Evolutionary conservation across 2,329 filamentous ascomycete species (phyloP).

Genomic region (Ramularia endophylla): DNA sequence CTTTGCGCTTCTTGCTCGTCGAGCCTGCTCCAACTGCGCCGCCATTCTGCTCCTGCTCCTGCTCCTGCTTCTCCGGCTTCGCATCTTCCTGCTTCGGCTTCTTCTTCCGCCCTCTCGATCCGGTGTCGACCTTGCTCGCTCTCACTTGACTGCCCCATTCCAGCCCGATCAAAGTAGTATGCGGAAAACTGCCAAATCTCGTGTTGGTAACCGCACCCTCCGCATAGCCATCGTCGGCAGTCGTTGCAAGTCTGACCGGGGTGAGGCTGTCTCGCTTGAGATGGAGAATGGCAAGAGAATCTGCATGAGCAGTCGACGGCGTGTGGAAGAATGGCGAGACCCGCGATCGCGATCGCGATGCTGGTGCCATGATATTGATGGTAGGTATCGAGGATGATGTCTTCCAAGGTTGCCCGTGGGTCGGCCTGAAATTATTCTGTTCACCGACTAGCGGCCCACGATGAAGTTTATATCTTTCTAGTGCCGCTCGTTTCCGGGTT

Average conservation of each 20-base stretch:
- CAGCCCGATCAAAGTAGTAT: constrained; percentile 54
- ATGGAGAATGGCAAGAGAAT: constrained; percentile 75
- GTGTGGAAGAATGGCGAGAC: constrained; percentile 77
- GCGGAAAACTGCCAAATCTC: constrained; percentile 71
- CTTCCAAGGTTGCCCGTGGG: too few species aligned
- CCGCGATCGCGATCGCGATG: too few species aligned
- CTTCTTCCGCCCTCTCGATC: constrained; percentile 69
- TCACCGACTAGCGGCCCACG: too few species aligned
- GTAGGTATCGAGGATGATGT: constrained; percentile 1
- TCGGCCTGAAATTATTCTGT: too few species aligned
- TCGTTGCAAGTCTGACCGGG: constrained; percentile 55
- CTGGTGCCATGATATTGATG: constrained; percentile 10
- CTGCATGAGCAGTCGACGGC: constrained; percentile 53
- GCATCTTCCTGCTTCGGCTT: constrained; percentile 48
- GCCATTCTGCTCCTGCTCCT: not conserved
- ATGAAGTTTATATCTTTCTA: too few species aligned
- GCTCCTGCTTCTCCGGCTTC: too few species aligned
- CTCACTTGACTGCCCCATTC: constrained; percentile 91
- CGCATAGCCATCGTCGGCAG: constrained; percentile 35
- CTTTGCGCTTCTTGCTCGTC: constrained; percentile 38
- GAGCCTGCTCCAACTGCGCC: constrained; percentile 2
- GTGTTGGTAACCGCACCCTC: constrained; percentile 66
- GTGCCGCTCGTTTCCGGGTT: too few species aligned
- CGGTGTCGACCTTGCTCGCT: constrained; percentile 85
- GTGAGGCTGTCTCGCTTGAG: constrained; percentile 81